A percentile compares a stretch with the other conserved stretches of the same genome.
These are phyloP conservation scores for Fusarium kyushuense DNA, from an alignment of 2,329 filamentous ascomycete genomes.

Conservation along the genomic window DNA sequence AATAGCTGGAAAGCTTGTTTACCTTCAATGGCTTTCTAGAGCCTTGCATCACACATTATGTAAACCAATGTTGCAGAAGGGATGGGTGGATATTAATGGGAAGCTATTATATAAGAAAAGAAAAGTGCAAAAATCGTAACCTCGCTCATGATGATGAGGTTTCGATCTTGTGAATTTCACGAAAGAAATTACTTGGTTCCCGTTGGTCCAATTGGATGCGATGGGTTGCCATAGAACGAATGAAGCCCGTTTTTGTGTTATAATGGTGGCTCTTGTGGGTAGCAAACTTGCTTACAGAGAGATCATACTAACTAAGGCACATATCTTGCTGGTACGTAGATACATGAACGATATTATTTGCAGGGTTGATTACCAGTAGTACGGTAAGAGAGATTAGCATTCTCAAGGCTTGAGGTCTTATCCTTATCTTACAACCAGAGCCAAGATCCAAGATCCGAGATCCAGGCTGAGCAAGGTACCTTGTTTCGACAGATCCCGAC, in stretches of 20 bases:
- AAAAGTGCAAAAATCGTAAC: conserved; percentile 7
- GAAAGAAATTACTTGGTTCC: background rate
- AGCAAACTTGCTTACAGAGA: background rate
- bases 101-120: background rate
- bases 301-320: background rate
- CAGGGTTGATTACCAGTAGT: background rate
- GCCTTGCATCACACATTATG: background rate
- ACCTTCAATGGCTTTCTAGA: background rate
- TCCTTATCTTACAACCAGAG: conserved; percentile 6
- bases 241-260: conserved; percentile 1
- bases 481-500: conserved; percentile 22
- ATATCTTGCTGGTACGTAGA: background rate
- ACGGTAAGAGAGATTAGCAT: background rate
- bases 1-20: background rate
- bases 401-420: background rate
- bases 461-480: conserved; percentile 1
- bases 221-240: conserved; percentile 14
- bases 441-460: background rate
- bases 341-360: no score
- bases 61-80: background rate
- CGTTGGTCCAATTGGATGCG: conserved; percentile 1
- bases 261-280: background rate
- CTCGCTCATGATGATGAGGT: background rate
- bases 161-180: conserved; percentile 7
- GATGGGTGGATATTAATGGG: background rate